A percentile compares a stretch with the other conserved stretches of the same genome.
Evolutionary conservation across 352 stramenopile genomes (phyloP).

Genomic region (Blastocystis sp.): DNA sequence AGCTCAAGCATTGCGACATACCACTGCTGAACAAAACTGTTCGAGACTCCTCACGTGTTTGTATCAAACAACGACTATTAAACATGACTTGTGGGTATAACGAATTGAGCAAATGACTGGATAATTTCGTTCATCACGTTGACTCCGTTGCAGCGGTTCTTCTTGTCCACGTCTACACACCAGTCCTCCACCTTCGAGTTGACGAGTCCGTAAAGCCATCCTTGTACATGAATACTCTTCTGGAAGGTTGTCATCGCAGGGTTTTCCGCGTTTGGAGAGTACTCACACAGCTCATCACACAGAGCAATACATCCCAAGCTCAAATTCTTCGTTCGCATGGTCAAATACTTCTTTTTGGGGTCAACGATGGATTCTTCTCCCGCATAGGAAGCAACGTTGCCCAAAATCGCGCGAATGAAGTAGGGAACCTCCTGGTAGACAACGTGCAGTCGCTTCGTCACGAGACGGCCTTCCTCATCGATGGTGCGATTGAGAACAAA

Average conservation of each 20-base stretch:
- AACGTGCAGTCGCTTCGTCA: slow-evolving; percentile 49
- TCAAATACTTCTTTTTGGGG: slow-evolving; percentile 45
- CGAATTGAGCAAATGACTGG: no score
- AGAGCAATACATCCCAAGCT: slow-evolving; percentile 5
- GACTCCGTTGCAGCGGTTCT: slow-evolving; percentile 45
- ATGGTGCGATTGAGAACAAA: slow-evolving; percentile 32
- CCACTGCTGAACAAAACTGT: not conserved
- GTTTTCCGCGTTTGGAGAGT: not conserved
- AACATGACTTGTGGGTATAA: no score
- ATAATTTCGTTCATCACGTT: slow-evolving; percentile 54
- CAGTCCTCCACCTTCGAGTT: slow-evolving; percentile 36
- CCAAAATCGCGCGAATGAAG: slow-evolving; percentile 40
- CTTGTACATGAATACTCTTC: slow-evolving; percentile 32
- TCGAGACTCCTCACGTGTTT: no score
- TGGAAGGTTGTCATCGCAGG: not conserved
- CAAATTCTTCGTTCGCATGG: slow-evolving; percentile 42
- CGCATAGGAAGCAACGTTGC: slow-evolving; percentile 29
- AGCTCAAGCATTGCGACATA: not conserved
- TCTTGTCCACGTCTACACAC: slow-evolving; percentile 16
- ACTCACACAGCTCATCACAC: slow-evolving; percentile 46
- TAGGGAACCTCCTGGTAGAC: slow-evolving; percentile 52
- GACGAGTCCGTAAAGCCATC: slow-evolving; percentile 2
- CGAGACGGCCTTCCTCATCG: slow-evolving; percentile 44
- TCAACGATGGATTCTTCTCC: slow-evolving; percentile 55
- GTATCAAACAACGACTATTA: no score